These are phyloP conservation scores for Aspergillus amoenus DNA, from an alignment of 2,329 filamentous ascomycete genomes.

Conservation along the genomic window DNA sequence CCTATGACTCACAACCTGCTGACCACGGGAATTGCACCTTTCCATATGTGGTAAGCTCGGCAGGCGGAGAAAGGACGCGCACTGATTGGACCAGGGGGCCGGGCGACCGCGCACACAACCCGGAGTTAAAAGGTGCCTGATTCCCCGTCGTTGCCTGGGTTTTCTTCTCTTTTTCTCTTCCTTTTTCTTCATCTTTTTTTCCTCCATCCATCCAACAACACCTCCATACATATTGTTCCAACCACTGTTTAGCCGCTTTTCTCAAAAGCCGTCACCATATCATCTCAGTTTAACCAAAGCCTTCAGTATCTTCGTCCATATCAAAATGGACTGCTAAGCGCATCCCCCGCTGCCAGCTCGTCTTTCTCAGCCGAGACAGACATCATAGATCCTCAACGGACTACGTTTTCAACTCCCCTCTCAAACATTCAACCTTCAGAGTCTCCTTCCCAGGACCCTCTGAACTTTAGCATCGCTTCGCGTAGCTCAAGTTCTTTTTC, in stretches of 20 bases:
- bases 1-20: slow-evolving; percentile 41
- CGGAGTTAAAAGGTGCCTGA: slow-evolving; percentile 41
- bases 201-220: slow-evolving; percentile 5
- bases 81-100: slow-evolving; percentile 26
- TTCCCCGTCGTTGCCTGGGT: slow-evolving; percentile 37
- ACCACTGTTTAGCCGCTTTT: neutral
- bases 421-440: slow-evolving; percentile 38
- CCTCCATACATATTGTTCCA: slow-evolving; percentile 8
- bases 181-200: slow-evolving; percentile 12
- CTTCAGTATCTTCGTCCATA: slow-evolving; percentile 22
- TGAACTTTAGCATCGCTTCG: slow-evolving; percentile 46
- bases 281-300: slow-evolving; percentile 10
- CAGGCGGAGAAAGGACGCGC: slow-evolving; percentile 13
- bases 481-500: slow-evolving; percentile 44
- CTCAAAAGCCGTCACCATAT: slow-evolving; percentile 22
- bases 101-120: slow-evolving; percentile 20
- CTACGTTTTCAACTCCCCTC: slow-evolving; percentile 27
- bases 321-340: slow-evolving; percentile 45
- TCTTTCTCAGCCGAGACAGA: slow-evolving; percentile 41
- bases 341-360: slow-evolving; percentile 27
- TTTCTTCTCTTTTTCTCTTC: slow-evolving; percentile 13
- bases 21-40: slow-evolving; percentile 15
- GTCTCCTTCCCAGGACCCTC: slow-evolving; percentile 45
- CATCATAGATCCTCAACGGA: slow-evolving; percentile 41
- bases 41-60: slow-evolving; percentile 9